phyloP scores from a whole-genome alignment of 164 flowering plant genomes.

The Aristolochia fimbriata region DNA sequence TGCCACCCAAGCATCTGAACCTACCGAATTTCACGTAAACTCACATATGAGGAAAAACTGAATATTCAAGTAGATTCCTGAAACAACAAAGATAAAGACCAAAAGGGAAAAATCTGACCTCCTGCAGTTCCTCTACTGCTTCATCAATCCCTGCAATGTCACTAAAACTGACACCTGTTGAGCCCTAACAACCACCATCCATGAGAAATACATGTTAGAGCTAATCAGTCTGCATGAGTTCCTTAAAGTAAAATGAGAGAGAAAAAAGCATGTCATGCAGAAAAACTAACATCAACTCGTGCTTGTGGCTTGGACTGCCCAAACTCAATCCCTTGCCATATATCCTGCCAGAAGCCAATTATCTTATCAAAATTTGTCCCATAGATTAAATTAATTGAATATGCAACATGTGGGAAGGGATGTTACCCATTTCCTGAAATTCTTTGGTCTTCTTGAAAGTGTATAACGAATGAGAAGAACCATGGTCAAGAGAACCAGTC shows the following conservation, averaged over 20 bases:
- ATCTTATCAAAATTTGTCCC: not conserved
- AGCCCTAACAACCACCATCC: conserved; percentile 40
- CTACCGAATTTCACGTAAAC: not conserved
- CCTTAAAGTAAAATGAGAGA: conserved; percentile 1
- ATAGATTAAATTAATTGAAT: conserved; percentile 1
- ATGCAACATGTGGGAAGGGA: not conserved
- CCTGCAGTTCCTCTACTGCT: conserved; percentile 96
- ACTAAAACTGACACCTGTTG: conserved; percentile 77
- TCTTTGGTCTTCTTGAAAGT: conserved; percentile 83
- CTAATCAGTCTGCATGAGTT: not conserved
- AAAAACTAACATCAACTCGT: conserved; percentile 87
- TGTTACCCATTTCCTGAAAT: conserved; percentile 81
- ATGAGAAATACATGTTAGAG: conserved; percentile 7
- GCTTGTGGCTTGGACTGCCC: conserved; percentile 94
- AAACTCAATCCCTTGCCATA: conserved; percentile 94
- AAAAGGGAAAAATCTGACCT: conserved; percentile 32
- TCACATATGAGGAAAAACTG: not conserved
- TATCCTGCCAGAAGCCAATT: conserved; percentile 38
- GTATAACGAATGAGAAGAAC: conserved; percentile 79
- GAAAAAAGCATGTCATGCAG: not conserved
- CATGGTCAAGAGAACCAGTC: conserved; percentile 53
- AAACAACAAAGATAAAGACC: not conserved
- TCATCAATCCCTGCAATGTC: conserved; percentile 97
- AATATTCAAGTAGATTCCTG: not conserved
- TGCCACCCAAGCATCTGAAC: too few species aligned